phyloP scores from a whole-genome alignment of 108 stramenopile genomes.

The Epipyxis sp. region DNA sequence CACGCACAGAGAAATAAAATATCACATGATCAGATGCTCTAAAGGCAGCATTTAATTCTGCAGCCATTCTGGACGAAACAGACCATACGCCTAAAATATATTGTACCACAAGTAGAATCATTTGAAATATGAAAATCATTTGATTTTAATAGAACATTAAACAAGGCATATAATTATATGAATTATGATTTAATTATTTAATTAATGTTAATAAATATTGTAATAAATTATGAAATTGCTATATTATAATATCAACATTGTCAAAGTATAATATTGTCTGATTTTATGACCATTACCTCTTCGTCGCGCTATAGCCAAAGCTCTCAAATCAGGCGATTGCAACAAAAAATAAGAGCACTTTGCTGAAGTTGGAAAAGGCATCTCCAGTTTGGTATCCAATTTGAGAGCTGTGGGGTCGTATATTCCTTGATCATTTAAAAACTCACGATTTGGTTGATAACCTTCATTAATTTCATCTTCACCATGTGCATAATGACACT shows the following conservation, averaged over 20 bases:
- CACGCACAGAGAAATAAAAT: constrained; percentile 27
- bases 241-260: no score
- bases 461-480: constrained; percentile 29
- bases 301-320: not conserved
- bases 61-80: not conserved
- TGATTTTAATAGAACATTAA: no score
- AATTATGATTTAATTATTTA: no score
- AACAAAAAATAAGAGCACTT: not conserved
- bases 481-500: constrained; percentile 26
- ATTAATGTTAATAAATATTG: no score
- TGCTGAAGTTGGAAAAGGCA: not conserved
- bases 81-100: no score
- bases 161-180: no score
- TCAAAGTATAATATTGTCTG: no score
- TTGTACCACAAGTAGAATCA: no score
- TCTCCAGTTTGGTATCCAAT: not conserved
- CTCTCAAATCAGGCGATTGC: constrained; percentile 20
- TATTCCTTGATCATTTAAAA: not conserved
- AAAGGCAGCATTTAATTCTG: constrained; percentile 22
- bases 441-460: not conserved
- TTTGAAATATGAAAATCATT: no score
- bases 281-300: no score
- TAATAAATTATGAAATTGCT: no score
- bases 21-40: not conserved
- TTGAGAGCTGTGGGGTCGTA: not conserved